Base-by-base conservation (phyloP, 2,329 filamentous ascomycete genomes). In the Eutypa lata region DNA sequence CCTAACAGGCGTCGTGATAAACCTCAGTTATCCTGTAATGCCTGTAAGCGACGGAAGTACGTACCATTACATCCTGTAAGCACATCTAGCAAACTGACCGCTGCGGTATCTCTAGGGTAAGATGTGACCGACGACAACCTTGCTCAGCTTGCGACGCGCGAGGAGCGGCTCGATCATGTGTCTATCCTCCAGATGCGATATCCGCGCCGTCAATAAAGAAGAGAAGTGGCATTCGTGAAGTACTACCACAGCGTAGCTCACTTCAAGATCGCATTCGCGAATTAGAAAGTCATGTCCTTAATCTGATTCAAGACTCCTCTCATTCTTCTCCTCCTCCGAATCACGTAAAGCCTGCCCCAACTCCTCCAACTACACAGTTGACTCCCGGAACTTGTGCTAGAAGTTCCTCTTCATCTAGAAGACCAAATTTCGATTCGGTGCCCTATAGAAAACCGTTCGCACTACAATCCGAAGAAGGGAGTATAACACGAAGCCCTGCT, bases 11-110 rank as follows among this genome's bases (percentile, higher is more conserved):
- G 65, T 11, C 61, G 67, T 7, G 65, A 68, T 28, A 70, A 68
- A 49, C 64, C 61, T 7, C 64, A 67, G 48, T 53, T 70, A 2
- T 65, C 63, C n/a, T 70, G 66, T 50, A 62, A 64, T 45, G 45
- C 58, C 24, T 69, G 64, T 48, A 59, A 62, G 13, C 53, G 60
- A 37, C 57, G 65, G 48, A 69, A 69, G 67, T 68, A 58, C 54
- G 64, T 52, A 42, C 16, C 10, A 57, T 18, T 53, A 5, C 54
- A 49, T 18, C 51, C 51, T 4, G 49, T n/a, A n/a, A 53, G 49
- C 51, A 47, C 47, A 1, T 47, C 49, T 8, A 13, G 16, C 19
- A 18, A 13, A 45, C 35, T 2, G 42, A 26, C 26, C 26, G 10
- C 26, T 10, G 26, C 26, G 26, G 10, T 31, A 10, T 10, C 5